Percentiles rank a stretch among this genome's conserved stretches.
Conservation (phyloP, 257 asterid genomes). For the Salvia rosmarinus region DNA sequence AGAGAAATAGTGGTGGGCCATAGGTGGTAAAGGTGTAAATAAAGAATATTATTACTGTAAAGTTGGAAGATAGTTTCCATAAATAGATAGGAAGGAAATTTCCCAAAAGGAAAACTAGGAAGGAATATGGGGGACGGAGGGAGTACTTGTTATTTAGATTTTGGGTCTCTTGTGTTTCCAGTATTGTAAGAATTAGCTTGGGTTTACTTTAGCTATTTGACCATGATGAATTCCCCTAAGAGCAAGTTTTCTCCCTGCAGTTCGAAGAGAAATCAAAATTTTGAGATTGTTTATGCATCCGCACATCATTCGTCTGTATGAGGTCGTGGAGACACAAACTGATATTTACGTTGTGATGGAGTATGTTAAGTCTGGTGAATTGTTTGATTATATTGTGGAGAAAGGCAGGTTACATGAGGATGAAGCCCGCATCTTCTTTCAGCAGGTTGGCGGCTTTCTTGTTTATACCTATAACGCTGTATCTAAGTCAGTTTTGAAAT, state of each 20-base stretch:
- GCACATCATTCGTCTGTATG: slow-evolving; percentile 85
- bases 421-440: slow-evolving; percentile 85
- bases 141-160: slow-evolving; percentile 1
- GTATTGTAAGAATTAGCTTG: background rate
- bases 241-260: slow-evolving; percentile 46
- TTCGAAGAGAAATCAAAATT: slow-evolving; percentile 83
- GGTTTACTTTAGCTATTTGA: slow-evolving; percentile 15
- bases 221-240: slow-evolving; percentile 8
- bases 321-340: slow-evolving; percentile 82
- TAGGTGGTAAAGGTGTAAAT: too few species aligned
- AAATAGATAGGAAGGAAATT: too few species aligned
- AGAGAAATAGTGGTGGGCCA: too few species aligned
- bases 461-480: background rate
- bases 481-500: background rate
- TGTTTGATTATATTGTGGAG: slow-evolving; percentile 90
- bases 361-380: slow-evolving; percentile 84
- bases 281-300: slow-evolving; percentile 89
- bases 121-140: too few species aligned
- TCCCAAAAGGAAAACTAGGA: too few species aligned
- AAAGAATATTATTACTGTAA: too few species aligned
- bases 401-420: slow-evolving; percentile 89
- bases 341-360: slow-evolving; percentile 92
- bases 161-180: background rate
- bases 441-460: slow-evolving; percentile 60
- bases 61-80: too few species aligned